These are phyloP conservation scores for Linderniella brevidens DNA, from an alignment of 257 asterid species.

Conservation along the genomic window DNA sequence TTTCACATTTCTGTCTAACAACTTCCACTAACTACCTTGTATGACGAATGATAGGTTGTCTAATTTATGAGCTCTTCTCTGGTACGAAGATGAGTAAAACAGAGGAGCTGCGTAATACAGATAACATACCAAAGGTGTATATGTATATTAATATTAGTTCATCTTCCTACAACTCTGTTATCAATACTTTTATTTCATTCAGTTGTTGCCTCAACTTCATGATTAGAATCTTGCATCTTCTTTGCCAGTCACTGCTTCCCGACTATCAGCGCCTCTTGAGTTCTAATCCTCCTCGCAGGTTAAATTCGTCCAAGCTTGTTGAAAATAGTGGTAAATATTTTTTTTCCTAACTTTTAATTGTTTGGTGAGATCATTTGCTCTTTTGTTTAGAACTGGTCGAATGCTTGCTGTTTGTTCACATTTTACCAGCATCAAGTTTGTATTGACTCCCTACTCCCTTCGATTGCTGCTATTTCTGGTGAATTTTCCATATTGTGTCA, in stretches of 20 bases:
- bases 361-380: too few species aligned
- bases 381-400: too few species aligned
- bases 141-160: constrained; percentile 1
- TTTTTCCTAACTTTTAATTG: constrained; percentile 9
- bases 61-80: constrained; percentile 89
- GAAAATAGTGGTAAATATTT: constrained; percentile 66
- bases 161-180: constrained; percentile 5
- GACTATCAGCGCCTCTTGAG: constrained; percentile 95
- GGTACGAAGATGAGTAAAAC: constrained; percentile 71
- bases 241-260: constrained; percentile 87
- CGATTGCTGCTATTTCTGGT: too few species aligned
- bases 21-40: constrained; percentile 8
- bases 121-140: constrained; percentile 72
- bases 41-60: constrained; percentile 57
- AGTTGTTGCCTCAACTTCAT: constrained; percentile 15
- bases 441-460: too few species aligned
- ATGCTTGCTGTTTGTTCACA: too few species aligned
- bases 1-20: too few species aligned
- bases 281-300: constrained; percentile 86
- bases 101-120: constrained; percentile 81
- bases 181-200: constrained; percentile 12
- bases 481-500: too few species aligned
- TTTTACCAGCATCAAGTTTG: too few species aligned
- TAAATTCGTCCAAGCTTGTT: constrained; percentile 90
- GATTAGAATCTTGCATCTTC: constrained; percentile 19